Conservation (phyloP, 164 flowering plant species). For the Stephania yunnanensis region DNA sequence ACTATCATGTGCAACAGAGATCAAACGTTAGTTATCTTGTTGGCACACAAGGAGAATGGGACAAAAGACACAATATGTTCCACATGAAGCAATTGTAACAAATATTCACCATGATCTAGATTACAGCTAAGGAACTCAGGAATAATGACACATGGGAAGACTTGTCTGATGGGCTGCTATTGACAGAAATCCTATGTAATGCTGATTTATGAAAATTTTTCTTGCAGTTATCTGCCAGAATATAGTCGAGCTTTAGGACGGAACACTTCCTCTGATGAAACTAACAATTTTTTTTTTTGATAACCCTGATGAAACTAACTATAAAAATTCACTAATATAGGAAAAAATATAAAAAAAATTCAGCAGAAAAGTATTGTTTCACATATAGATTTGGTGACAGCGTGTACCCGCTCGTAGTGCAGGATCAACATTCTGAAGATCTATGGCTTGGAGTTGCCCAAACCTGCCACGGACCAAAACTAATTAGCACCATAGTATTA, state of each 20-base stretch:
- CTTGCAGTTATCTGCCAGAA: background rate
- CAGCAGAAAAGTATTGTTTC: background rate
- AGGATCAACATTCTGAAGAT: conserved; percentile 77
- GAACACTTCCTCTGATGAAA: background rate
- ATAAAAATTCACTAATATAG: background rate
- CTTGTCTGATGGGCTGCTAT: background rate
- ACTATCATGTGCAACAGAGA: background rate
- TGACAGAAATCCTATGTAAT: background rate
- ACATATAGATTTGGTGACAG: background rate
- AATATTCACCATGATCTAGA: background rate
- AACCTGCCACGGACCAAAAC: conserved; percentile 48
- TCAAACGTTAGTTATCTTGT: no score
- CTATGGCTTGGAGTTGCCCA: conserved; percentile 92
- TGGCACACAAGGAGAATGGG: background rate
- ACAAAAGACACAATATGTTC: background rate
- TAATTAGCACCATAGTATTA: background rate
- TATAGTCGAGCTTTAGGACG: background rate
- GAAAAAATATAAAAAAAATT: background rate
- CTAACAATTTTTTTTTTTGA: background rate
- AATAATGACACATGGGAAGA: background rate
- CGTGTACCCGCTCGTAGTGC: conserved; percentile 78
- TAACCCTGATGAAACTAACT: background rate
- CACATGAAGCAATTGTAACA: background rate
- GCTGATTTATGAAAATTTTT: background rate
- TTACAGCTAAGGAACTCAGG: background rate